phyloP scores from a whole-genome alignment of 2,329 filamentous ascomycete genomes.

The Triangularia verruculosa region DNA sequence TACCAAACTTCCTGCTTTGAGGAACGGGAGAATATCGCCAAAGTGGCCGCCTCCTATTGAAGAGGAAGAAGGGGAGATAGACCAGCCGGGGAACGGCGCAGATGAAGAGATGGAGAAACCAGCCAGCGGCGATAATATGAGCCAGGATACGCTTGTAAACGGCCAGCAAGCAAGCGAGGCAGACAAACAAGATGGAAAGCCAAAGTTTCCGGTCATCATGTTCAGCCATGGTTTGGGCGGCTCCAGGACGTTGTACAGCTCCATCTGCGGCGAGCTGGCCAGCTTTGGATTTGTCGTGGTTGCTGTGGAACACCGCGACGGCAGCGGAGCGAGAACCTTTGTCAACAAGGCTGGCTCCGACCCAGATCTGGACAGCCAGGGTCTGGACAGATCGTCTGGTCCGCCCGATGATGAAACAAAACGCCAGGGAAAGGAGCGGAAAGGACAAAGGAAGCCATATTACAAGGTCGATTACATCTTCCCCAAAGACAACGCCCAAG shows the following conservation, averaged over 20 bases:
- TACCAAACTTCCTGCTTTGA: constrained; percentile 62
- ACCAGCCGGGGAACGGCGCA: constrained; percentile 14
- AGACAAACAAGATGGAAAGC: constrained; percentile 28
- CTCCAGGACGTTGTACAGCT: constrained; percentile 60
- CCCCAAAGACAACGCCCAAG: constrained; percentile 51
- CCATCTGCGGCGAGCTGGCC: constrained; percentile 63
- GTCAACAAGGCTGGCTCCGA: constrained; percentile 47
- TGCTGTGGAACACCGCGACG: constrained; percentile 63
- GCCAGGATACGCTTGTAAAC: background rate
- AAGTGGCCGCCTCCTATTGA: constrained; percentile 47
- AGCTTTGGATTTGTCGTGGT: constrained; percentile 65
- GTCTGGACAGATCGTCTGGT: constrained; percentile 27
- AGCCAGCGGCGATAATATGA: background rate
- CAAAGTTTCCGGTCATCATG: constrained; percentile 57
- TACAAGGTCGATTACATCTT: constrained; percentile 62
- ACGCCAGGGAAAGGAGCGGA: background rate
- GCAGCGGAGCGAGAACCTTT: constrained; percentile 58
- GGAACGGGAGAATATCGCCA: constrained; percentile 55
- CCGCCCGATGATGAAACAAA: constrained; percentile 9
- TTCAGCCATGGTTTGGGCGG: constrained; percentile 67
- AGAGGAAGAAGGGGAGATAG: constrained; percentile 24
- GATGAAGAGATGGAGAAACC: constrained; percentile 20
- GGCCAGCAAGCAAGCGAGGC: background rate
- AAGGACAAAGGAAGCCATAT: constrained; percentile 32
- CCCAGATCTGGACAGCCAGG: constrained; percentile 25